Conservation (phyloP, 78 protist species). For the Monocercomonoides exilis region DNA sequence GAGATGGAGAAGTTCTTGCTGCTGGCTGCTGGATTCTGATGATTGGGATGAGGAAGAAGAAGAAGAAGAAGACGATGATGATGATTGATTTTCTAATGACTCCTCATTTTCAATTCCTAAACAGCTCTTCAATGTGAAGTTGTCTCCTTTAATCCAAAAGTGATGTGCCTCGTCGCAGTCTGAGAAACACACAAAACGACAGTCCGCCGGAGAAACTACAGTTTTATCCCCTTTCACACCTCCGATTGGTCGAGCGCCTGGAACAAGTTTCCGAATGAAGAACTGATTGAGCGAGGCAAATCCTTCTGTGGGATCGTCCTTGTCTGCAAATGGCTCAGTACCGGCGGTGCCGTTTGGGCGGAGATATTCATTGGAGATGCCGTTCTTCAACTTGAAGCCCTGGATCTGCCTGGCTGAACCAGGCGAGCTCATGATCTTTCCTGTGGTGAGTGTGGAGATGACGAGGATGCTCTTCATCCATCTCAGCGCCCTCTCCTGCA, state of each 20-base stretch:
- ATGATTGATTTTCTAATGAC: too few relatives aligned
- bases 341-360: background rate
- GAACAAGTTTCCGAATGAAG: background rate
- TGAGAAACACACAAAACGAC: background rate
- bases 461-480: background rate
- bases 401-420: background rate
- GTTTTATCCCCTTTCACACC: background rate
- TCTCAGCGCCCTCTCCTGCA: background rate
- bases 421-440: background rate
- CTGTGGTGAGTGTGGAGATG: background rate
- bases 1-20: too few relatives aligned
- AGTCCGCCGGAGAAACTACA: background rate
- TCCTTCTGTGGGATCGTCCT: background rate
- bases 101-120: background rate
- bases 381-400: background rate
- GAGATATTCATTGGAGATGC: background rate
- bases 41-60: too few relatives aligned
- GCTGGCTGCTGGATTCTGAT: too few relatives aligned
- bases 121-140: background rate
- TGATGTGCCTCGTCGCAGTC: background rate
- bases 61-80: too few relatives aligned
- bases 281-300: background rate
- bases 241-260: background rate
- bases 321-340: too few relatives aligned
- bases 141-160: background rate